Evolutionary conservation across 305 asterid genomes (phyloP).

Genomic region (Rubia tinctorum): DNA sequence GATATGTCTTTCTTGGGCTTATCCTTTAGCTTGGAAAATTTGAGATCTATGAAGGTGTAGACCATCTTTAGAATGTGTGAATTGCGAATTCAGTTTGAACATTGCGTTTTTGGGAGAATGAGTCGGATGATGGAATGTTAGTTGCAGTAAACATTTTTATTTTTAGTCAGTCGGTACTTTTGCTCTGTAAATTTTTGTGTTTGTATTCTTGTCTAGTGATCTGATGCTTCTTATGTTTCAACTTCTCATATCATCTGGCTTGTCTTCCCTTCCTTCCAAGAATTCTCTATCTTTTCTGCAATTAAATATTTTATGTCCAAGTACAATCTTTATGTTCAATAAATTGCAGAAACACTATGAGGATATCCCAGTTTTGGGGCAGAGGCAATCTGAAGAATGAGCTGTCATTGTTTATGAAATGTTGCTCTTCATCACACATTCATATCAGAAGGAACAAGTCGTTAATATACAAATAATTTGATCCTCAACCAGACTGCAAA

Average conservation of each 20-base stretch:
- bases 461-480: neutral
- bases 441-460: neutral
- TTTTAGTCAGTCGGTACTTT: neutral
- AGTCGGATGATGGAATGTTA: neutral
- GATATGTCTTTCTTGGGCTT: neutral
- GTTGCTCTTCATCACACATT: neutral
- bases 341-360: constrained; percentile 71
- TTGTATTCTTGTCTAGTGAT: too few species aligned
- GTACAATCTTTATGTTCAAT: constrained; percentile 10
- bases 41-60: neutral
- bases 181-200: neutral
- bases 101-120: too few species aligned
- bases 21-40: neutral
- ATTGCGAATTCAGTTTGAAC: neutral
- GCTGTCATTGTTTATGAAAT: constrained; percentile 3
- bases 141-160: neutral
- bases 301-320: neutral
- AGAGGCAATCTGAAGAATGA: constrained; percentile 62
- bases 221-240: neutral
- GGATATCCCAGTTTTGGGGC: constrained; percentile 79
- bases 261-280: neutral
- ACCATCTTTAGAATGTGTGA: neutral
- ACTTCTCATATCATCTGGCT: neutral
- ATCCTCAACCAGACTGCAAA: neutral
- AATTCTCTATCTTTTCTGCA: neutral